Conservation (phyloP, 495 filamentous ascomycete species). For the Cetradonia linearis region DNA sequence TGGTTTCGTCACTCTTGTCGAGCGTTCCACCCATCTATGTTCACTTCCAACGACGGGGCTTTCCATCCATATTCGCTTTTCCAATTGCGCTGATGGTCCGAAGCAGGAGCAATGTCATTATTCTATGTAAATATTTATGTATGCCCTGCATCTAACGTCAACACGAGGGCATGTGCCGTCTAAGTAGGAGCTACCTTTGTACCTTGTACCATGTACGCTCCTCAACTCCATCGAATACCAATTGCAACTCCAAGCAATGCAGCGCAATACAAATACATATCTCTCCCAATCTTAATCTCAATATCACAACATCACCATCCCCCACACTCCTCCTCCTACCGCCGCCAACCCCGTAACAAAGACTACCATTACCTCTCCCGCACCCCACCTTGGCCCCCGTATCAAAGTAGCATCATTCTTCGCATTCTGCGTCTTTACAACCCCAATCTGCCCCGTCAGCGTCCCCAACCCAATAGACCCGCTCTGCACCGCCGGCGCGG, state of each 20-base stretch:
- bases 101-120: not conserved
- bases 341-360: not conserved
- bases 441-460: conserved; percentile 23
- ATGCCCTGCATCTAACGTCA: not conserved
- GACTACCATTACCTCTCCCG: not conserved
- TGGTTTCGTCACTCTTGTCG: not conserved
- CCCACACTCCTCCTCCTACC: not conserved
- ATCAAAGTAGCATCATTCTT: conserved; percentile 18
- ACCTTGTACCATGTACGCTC: not conserved
- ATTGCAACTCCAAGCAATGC: conserved; percentile 5
- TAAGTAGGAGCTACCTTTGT: not conserved
- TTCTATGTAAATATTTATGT: not conserved
- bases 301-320: not conserved
- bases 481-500: conserved; percentile 16
- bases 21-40: too few species aligned
- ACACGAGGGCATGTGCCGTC: not conserved
- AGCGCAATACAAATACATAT: not conserved
- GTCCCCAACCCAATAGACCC: conserved; percentile 26
- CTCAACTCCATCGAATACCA: not conserved
- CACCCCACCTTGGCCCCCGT: not conserved
- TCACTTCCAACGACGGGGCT: too few species aligned
- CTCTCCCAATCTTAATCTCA: not conserved
- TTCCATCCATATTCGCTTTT: too few species aligned
- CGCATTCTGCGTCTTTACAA: conserved; percentile 21
- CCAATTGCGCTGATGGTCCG: not conserved